Evolutionary conservation across 2,329 filamentous ascomycete species (phyloP), one percentile per base, ranked within the genome.

Genomic region (Paecilomyces dactylethromorphus): DNA sequence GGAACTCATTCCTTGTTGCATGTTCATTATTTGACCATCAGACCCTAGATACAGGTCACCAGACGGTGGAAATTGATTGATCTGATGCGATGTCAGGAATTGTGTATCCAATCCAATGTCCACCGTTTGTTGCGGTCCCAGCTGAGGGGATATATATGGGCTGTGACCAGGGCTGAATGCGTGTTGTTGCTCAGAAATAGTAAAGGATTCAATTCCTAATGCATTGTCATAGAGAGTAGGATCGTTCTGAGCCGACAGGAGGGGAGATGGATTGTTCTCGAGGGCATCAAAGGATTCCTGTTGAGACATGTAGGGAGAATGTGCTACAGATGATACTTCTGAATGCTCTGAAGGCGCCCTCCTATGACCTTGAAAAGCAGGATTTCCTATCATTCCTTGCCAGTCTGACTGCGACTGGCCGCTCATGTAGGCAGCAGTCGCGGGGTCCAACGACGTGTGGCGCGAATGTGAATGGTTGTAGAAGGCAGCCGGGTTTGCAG

Each of bases 291-390:
- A 95, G 63, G 80, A 85, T 67, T 97, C 92, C 60, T 89, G 83
- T 65, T 88, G 88, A 29, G 83, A 84, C 59, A 96, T 77, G 69
- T 91, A 91, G 3, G 93, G 93, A 18, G 93, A 97, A 24, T 87
- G 89, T 22, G 90, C 87, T 15, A 87, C 90, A 18, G 91, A 96
- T 2, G 85, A 96, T 5, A 96, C 87, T 65, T 97, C 93, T 2
- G 92, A 96, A 68, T 88, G 91, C 66, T 97, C 93, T n/a, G 92
- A 97, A 0, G 91, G 90, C 39, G 85, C 87, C 68, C 92, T 86
- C 66, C 92, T 84, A 71, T 97, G 93, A n/a, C 84, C 81, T 64
- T 90, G 88, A 69, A 96, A 97, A 60, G 80, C 77, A 39, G 78
- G 76, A 65, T 82, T 82, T 69, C 78, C 79, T 61, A 81, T 73